Evolutionary conservation across 192 early-diverging fungal species (phyloP).

Genomic region (Oehlia diaphana): DNA sequence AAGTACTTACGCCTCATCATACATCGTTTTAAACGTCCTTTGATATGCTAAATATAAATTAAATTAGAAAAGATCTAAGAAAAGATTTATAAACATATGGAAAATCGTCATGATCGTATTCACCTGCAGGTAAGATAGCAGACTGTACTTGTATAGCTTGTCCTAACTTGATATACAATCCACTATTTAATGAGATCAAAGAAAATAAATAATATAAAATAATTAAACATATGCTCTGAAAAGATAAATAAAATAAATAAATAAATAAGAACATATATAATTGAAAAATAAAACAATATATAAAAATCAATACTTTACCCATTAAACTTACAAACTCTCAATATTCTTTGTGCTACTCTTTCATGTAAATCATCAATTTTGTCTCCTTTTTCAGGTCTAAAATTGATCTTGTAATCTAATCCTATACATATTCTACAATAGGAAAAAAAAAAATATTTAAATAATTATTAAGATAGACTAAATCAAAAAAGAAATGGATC

Average conservation of each 20-base stretch:
- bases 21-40: neutral
- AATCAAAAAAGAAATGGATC: neutral
- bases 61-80: neutral
- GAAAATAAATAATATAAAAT: neutral
- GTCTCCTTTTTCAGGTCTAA: conserved; percentile 60
- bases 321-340: conserved; percentile 78
- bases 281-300: neutral
- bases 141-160: conserved; percentile 72
- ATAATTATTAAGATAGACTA: neutral
- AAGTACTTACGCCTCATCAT: conserved; percentile 24
- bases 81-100: too few relatives aligned
- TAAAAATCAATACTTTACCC: conserved; percentile 39
- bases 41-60: neutral
- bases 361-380: conserved; percentile 70
- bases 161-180: conserved; percentile 87
- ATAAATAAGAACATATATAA: neutral
- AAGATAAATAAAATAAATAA: neutral
- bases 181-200: conserved; percentile 39
- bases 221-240: neutral
- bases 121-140: conserved; percentile 59
- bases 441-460: neutral
- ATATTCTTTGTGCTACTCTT: conserved; percentile 68
- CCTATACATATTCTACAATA: conserved; percentile 44
- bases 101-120: conserved; percentile 32
- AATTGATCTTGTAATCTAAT: conserved; percentile 83